Evolutionary conservation across 176 grass and related monocot genomes (phyloP), one percentile per base, ranked within the genome.

Genomic region (Luzula sylvatica): DNA sequence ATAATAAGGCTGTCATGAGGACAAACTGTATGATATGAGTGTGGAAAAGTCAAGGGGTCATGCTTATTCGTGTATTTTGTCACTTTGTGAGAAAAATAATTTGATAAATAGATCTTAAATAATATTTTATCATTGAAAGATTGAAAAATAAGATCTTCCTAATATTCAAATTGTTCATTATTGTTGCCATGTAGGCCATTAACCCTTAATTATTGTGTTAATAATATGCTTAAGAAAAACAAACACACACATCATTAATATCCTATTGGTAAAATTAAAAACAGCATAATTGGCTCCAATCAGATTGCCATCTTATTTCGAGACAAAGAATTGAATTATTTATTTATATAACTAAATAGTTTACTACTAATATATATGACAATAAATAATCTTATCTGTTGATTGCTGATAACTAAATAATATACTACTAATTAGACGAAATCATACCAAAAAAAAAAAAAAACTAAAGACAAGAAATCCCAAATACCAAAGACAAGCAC

Each of bases 161-260:
- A 25, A 22, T 11, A 20, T 61, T 42, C 39, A 30, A n/a, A 30
- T 54, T 54, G 27, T 27, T 54, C 24, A 53, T 2, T 53, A 53
- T 53, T 24, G 24, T 13, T 14, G 11, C 1, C 9, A 3, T 22
- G 47, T 51, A 20, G 2, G 16, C 17, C 5, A 18, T 21, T 21
- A 9, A 12, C 50, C 21, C 20, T 24, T 12, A 13, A 26, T 55
- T 18, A 35, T 4, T 17, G 13, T 32, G 52, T 7, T 20, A 55
- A 55, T 8, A 55, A 55, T 29, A 42, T 42, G 29, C 19, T 58
- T 39, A 21, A 58, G 18, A 58, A 23, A 40, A 40, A 58, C 3
- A 21, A 17, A 42, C 30, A 58, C 39, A 39, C 19, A 13, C 7
- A 42, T 5, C 55, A 41, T 42, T 5, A 58, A 42, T 19, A 55